Base-by-base conservation (phyloP, 495 filamentous ascomycete genomes). In the Neurospora discreta region DNA sequence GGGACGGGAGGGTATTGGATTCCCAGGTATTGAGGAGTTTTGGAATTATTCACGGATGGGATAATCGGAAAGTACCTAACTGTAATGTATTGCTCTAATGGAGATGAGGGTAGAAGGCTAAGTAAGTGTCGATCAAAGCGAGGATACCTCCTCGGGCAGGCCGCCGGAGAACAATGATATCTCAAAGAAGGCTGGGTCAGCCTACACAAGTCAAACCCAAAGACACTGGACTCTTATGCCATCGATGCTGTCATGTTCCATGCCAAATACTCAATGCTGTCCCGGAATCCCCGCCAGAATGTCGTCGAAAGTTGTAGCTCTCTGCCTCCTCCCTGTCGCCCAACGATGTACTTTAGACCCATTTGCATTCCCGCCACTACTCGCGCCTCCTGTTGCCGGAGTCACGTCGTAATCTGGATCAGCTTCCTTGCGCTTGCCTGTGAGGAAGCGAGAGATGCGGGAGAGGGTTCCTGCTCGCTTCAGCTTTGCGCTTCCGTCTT, bases 1-100 rank as follows among this genome's bases (percentile, higher is more conserved):
- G 83, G 83, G 26, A 78, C 71, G 30, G 82, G 83, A 1, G 83
- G 83, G 41, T 77, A 81, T 72, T 85, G 83, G 78, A 81, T 85
- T 75, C 75, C 74, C 23, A 78, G 81, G 69, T 82, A 23, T 26
- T 26, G 15, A 30, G 18, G 18, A 0, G 44, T 52, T 23, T 3
- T 38, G 38, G 44, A 13, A n/a, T 52, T 11, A 52, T n/a, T 52
- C 23, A 13, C n/a, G n/a, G 4, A 23, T 1, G 20, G 4, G n/a
- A 52, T 23, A 23, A 23, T 23, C 0, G 4, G 0, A 52, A 23
- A 23, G 44, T 23, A 52, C 6, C 38, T 36, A 36, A 36, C 33
- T 36, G 44, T 52, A 15, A 13, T 52, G 10, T 52, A 52, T 52
- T 52, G 44, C n/a, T 52, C 44, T 23, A 52, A 52, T 13, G 44